These are phyloP conservation scores for Penicillium sp. DNA, from an alignment of 2,329 filamentous ascomycete genomes.

Conservation along the genomic window DNA sequence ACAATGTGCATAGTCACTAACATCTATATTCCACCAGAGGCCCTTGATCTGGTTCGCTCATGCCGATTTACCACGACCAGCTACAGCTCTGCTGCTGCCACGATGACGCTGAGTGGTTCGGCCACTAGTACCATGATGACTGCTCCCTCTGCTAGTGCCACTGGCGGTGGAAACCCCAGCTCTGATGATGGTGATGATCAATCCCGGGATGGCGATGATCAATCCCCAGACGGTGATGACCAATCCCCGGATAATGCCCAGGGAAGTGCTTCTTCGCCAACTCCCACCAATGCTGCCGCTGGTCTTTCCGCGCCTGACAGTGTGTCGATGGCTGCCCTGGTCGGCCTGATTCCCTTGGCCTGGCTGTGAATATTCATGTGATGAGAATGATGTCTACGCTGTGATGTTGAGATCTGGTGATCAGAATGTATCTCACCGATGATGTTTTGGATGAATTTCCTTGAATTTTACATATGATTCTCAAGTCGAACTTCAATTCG, in stretches of 20 bases:
- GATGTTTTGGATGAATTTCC: not conserved
- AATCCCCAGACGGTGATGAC: too few species aligned
- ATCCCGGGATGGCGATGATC: too few species aligned
- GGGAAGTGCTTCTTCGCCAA: slow-evolving; percentile 6
- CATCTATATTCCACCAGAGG: slow-evolving; percentile 15
- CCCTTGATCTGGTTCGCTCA: slow-evolving; percentile 27
- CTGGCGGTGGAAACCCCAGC: slow-evolving; percentile 1
- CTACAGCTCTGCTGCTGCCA: slow-evolving; percentile 23
- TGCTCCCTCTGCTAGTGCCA: slow-evolving; percentile 3
- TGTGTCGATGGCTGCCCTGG: slow-evolving; percentile 18
- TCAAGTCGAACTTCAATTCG: too few species aligned
- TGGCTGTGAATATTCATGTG: slow-evolving; percentile 17
- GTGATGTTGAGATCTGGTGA: too few species aligned
- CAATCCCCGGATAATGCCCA: too few species aligned
- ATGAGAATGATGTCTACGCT: not conserved
- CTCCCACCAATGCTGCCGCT: slow-evolving; percentile 15
- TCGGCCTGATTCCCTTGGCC: slow-evolving; percentile 23
- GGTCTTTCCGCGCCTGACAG: slow-evolving; percentile 11
- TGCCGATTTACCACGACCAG: slow-evolving; percentile 27
- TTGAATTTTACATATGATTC: too few species aligned
- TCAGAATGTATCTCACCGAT: not conserved
- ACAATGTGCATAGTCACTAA: too few species aligned
- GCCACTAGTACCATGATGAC: slow-evolving; percentile 4
- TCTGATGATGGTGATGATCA: too few species aligned
- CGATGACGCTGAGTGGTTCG: slow-evolving; percentile 11